Base-by-base conservation (phyloP, 2,329 filamentous ascomycete species). In the Fusarium kyushuense region DNA sequence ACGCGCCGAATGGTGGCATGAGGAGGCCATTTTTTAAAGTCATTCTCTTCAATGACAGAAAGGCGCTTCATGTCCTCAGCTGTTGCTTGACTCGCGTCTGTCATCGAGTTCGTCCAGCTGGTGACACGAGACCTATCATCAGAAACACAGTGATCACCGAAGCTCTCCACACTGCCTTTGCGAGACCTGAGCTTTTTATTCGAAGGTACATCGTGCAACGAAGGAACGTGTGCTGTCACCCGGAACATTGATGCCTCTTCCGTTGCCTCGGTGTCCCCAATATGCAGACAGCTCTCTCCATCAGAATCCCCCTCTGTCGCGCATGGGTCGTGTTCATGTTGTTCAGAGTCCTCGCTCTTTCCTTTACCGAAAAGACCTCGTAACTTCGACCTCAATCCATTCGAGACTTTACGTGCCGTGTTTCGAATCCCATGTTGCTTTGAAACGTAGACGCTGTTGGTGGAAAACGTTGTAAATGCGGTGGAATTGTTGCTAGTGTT, bases 81-180 rank as follows among this genome's bases (percentile, higher is more conserved):
- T 6, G 49, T 59, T 19, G 60, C 78, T 43, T 83, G 60, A 75
- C 78, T 87, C 8, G 86, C 88, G 58, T 84, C 84, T 3, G 83
- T 82, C 2, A 86, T 87, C 1, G 90, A 91, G 63, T 88, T 87
- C 6, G 86, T 86, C 91, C 91, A 93, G 75, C 90, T 93, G 3
- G 90, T 92, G 51, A 92, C 87, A 23, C 90, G 81, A n/a, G 89
- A 91, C 67, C 81, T 86, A 21, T 87, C 84, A 38, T 86, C 84
- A 16, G 77, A 80, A 2, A 71, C 72, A 51, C 77, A 78, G 40
- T 75, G 77, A 35, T 76, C 76, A 8, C 81, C 80, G 54, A 84
- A 67, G 61, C 83, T 88, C 61, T 84, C 84, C 7, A 88, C 69
- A 63, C 87, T 89, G 2, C 86, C 87, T 68, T 84, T 80, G 35